Evolutionary conservation across 345 rosid species (phyloP).

Genomic region (Salix brachista): DNA sequence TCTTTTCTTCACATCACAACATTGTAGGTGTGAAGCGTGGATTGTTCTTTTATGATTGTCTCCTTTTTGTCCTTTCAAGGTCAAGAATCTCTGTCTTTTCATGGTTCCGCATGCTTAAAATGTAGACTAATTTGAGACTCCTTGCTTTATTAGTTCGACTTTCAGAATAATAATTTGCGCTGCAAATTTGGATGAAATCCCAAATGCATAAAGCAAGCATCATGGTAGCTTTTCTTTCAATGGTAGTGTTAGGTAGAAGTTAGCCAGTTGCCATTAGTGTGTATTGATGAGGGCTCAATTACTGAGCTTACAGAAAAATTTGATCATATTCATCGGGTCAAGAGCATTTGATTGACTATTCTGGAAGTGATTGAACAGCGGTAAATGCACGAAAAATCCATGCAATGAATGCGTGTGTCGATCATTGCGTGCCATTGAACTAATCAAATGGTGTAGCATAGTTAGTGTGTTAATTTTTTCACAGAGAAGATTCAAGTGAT

Average conservation of each 20-base stretch:
- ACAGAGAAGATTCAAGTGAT: neutral
- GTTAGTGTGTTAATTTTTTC: neutral
- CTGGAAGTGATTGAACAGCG: neutral
- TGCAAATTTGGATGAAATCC: neutral
- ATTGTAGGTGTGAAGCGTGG: neutral
- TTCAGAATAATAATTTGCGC: neutral
- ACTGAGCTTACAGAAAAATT: neutral
- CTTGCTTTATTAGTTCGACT: neutral
- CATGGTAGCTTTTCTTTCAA: neutral
- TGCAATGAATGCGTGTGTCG: neutral
- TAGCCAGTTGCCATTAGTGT: neutral
- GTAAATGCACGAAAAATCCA: neutral
- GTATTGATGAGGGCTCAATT: neutral
- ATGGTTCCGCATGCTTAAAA: neutral
- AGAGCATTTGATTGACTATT: neutral
- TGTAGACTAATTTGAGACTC: neutral
- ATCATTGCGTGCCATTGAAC: neutral
- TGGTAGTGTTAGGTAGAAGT: neutral
- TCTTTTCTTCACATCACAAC: neutral
- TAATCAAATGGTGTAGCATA: neutral
- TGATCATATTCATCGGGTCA: neutral
- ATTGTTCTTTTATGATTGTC: neutral
- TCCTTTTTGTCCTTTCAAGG: neutral
- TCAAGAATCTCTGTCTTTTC: neutral
- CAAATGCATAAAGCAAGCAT: neutral